These are phyloP conservation scores for Emmonsia crescens DNA, from an alignment of 2,329 filamentous ascomycete species.

Conservation along the genomic window DNA sequence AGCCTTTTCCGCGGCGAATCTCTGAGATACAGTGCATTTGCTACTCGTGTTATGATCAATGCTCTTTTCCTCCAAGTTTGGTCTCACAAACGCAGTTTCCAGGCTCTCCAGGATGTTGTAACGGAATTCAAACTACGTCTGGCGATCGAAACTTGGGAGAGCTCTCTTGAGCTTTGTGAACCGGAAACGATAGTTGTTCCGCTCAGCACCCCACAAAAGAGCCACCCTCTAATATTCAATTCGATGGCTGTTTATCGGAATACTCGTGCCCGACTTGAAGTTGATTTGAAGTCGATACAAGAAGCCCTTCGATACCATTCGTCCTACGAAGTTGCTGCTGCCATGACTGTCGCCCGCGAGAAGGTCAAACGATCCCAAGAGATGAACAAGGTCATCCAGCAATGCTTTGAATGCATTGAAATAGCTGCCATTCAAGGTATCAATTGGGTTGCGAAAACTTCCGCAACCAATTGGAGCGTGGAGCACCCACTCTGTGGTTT, in stretches of 20 bases:
- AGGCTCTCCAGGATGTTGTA: slow-evolving; percentile 91
- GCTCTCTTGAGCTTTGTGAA: slow-evolving; percentile 85
- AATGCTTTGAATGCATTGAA: slow-evolving; percentile 96
- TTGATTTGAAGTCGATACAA: slow-evolving; percentile 90
- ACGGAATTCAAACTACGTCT: slow-evolving; percentile 96
- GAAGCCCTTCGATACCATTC: slow-evolving; percentile 96
- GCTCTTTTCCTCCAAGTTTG: slow-evolving; percentile 95
- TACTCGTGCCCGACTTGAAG: slow-evolving; percentile 80
- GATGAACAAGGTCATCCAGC: slow-evolving; percentile 97
- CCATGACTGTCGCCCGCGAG: slow-evolving; percentile 89
- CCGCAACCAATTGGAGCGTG: slow-evolving; percentile 96
- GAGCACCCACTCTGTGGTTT: slow-evolving; percentile 94
- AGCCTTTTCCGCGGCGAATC: slow-evolving; percentile 89
- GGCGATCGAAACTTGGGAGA: slow-evolving; percentile 97
- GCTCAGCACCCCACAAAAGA: slow-evolving; percentile 87
- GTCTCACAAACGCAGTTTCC: slow-evolving; percentile 98
- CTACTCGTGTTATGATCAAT: slow-evolving; percentile 97
- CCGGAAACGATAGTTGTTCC: slow-evolving; percentile 80
- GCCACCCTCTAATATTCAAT: slow-evolving; percentile 94
- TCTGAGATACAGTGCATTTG: slow-evolving; percentile 89
- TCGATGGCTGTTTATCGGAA: slow-evolving; percentile 96
- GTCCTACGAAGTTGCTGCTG: slow-evolving; percentile 89
- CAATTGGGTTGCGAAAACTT: slow-evolving; percentile 95
- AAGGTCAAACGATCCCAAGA: slow-evolving; percentile 90
- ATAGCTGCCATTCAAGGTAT: slow-evolving; percentile 90